Percentiles rank a stretch among this genome's conserved stretches.
Evolutionary conservation across 2,329 filamentous ascomycete genomes (phyloP).

Genomic region (Aspergillus neoniger): DNA sequence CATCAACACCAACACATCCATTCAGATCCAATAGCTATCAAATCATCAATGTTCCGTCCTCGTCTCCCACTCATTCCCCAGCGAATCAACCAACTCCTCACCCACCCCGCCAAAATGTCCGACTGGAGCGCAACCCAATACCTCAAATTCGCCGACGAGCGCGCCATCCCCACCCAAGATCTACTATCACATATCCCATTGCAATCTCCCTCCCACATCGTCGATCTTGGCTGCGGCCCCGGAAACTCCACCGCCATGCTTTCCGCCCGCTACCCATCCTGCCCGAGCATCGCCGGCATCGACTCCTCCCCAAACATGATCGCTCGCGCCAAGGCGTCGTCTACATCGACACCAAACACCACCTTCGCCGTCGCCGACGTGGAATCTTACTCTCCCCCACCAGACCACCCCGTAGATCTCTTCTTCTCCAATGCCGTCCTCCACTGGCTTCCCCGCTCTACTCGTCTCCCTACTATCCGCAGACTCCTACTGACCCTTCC

Average conservation of each 20-base stretch:
- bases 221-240: slow-evolving; percentile 63
- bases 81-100: not conserved
- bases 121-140: slow-evolving; percentile 60
- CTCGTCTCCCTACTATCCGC: slow-evolving; percentile 50
- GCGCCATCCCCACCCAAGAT: slow-evolving; percentile 57
- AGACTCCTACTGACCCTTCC: slow-evolving; percentile 46
- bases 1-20: too few species aligned
- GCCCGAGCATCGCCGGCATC: slow-evolving; percentile 51
- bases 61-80: not conserved
- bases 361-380: slow-evolving; percentile 53
- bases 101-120: slow-evolving; percentile 7
- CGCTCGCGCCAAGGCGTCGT: slow-evolving; percentile 41
- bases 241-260: slow-evolving; percentile 60
- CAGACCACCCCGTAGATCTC: slow-evolving; percentile 43
- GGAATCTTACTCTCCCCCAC: slow-evolving; percentile 39
- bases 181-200: slow-evolving; percentile 53
- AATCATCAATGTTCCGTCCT: not conserved
- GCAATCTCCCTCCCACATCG: slow-evolving; percentile 45
- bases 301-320: slow-evolving; percentile 62
- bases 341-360: slow-evolving; percentile 27
- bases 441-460: slow-evolving; percentile 55
- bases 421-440: slow-evolving; percentile 61
- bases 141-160: slow-evolving; percentile 56
- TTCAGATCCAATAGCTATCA: too few species aligned
- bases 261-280: slow-evolving; percentile 47